These are phyloP conservation scores for Ophiostoma himal-ulmi DNA, from an alignment of 2,329 filamentous ascomycete species.

Conservation along the genomic window DNA sequence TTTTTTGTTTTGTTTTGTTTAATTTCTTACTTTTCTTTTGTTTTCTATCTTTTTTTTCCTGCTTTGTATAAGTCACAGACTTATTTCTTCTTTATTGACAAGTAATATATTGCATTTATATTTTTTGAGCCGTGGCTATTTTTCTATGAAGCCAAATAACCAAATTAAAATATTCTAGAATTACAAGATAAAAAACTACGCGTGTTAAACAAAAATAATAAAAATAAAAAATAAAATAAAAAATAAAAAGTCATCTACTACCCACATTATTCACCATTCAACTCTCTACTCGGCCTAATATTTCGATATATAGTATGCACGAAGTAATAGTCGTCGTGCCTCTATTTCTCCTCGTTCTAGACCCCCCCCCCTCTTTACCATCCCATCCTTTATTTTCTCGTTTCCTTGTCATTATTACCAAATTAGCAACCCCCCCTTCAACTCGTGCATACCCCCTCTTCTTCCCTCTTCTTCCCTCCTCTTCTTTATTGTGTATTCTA, in stretches of 20 bases:
- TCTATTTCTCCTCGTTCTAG: background rate
- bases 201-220: no score
- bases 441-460: conserved; percentile 10
- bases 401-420: background rate
- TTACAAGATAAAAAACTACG: no score
- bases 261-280: no score
- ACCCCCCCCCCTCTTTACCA: background rate
- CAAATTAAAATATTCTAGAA: no score
- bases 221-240: no score
- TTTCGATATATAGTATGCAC: no score
- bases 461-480: background rate
- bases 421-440: background rate
- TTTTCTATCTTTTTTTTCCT: background rate
- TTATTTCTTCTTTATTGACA: no score
- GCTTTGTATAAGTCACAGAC: background rate
- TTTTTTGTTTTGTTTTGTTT: background rate
- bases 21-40: background rate
- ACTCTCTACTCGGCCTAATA: no score
- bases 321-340: background rate
- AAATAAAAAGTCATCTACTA: no score
- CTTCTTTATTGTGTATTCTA: background rate
- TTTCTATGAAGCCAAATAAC: no score
- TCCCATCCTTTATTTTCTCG: background rate
- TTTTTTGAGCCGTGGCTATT: no score
- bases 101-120: no score